Evolutionary conservation across 2,329 filamentous ascomycete genomes (phyloP).

Genomic region (Penicillium sp.): DNA sequence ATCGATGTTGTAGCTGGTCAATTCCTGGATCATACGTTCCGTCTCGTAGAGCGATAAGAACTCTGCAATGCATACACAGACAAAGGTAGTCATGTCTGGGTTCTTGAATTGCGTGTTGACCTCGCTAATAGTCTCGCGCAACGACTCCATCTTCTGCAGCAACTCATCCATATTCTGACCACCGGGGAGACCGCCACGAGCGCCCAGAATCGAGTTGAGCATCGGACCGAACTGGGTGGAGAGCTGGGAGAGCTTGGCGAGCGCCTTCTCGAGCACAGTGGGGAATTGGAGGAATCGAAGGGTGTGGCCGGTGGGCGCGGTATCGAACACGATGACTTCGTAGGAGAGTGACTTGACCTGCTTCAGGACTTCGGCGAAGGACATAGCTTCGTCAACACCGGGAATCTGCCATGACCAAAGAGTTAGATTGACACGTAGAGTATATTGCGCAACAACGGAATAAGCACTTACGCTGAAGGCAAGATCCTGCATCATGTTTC

Average conservation of each 20-base stretch:
- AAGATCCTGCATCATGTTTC: constrained; percentile 97
- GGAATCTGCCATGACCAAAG: constrained; percentile 66
- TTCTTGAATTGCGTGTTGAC: constrained; percentile 99
- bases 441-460: background rate
- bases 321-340: constrained; percentile 99
- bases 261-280: constrained; percentile 93
- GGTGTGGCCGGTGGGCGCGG: constrained; percentile 94
- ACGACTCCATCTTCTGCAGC: constrained; percentile 88
- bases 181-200: constrained; percentile 74
- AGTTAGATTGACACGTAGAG: constrained; percentile 12
- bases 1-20: constrained; percentile 89
- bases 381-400: constrained; percentile 99
- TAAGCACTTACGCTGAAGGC: constrained; percentile 75
- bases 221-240: constrained; percentile 94
- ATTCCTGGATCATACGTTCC: constrained; percentile 98
- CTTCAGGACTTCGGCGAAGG: constrained; percentile 97
- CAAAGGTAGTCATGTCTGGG: constrained; percentile 90
- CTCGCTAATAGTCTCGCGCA: constrained; percentile 89
- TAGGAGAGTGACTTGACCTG: constrained; percentile 99
- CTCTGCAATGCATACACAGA: constrained; percentile 97
- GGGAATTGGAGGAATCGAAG: constrained; percentile 98
- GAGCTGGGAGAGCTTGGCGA: constrained; percentile 94
- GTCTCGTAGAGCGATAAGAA: constrained; percentile 97
- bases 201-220: constrained; percentile 87
- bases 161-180: constrained; percentile 92